Conservation (phyloP, 495 filamentous ascomycete genomes). For the Penicillium verhagenii region DNA sequence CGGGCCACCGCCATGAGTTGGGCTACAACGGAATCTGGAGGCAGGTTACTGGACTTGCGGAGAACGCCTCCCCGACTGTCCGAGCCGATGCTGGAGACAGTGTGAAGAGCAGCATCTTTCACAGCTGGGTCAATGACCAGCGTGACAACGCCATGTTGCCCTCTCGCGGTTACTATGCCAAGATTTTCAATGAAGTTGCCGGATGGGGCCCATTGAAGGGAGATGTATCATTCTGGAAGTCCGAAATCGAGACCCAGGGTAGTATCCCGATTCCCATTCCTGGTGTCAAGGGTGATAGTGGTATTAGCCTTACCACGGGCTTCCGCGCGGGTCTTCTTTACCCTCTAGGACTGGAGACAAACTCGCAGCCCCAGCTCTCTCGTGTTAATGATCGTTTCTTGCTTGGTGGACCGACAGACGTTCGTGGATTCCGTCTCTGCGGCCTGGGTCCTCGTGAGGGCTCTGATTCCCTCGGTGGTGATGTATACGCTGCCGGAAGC, state of each 20-base stretch:
- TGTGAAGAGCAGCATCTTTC: constrained; percentile 80
- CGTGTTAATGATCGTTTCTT: constrained; percentile 92
- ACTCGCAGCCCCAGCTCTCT: constrained; percentile 56
- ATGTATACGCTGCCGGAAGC: constrained; percentile 84
- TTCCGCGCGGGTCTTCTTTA: constrained; percentile 64
- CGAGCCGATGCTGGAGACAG: constrained; percentile 85
- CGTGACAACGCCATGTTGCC: constrained; percentile 84
- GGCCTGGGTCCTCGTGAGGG: constrained; percentile 89
- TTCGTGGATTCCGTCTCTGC: constrained; percentile 86
- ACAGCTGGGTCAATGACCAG: constrained; percentile 75
- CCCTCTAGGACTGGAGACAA: constrained; percentile 56
- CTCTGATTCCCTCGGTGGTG: constrained; percentile 80
- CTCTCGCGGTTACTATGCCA: constrained; percentile 72
- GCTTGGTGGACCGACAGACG: constrained; percentile 90
- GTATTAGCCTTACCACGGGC: constrained; percentile 67
- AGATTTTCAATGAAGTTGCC: constrained; percentile 75
- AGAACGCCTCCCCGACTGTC: constrained; percentile 74
- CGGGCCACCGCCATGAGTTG: constrained; percentile 68
- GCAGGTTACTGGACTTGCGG: constrained; percentile 74
- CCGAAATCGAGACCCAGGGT: constrained; percentile 75
- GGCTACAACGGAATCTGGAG: constrained; percentile 82
- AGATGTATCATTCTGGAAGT: constrained; percentile 88
- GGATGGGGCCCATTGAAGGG: constrained; percentile 82
- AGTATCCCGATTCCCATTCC: constrained; percentile 71
- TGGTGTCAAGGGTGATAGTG: constrained; percentile 63